A percentile compares a stretch with the other conserved stretches of the same genome.
Conservation (phyloP, 2,329 filamentous ascomycete species). For the Metarhizium guizhouense region DNA sequence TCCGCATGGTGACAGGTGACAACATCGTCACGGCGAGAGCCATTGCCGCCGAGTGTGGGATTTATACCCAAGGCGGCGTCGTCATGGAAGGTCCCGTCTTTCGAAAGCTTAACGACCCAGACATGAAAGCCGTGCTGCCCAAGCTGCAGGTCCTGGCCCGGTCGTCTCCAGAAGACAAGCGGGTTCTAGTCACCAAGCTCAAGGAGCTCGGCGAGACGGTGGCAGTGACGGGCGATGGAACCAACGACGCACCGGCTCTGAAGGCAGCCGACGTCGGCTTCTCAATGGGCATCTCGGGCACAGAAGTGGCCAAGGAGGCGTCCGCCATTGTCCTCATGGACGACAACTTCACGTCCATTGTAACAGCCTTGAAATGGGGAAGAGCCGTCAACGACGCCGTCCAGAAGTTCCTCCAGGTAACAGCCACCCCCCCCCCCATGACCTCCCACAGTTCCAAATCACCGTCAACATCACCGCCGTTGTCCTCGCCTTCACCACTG, state of each 20-base stretch:
- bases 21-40: constrained; percentile 51
- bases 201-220: constrained; percentile 48
- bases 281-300: constrained; percentile 59
- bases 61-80: constrained; percentile 50
- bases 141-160: constrained; percentile 42
- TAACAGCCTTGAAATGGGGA: constrained; percentile 61
- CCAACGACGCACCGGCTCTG: constrained; percentile 57
- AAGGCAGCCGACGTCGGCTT: constrained; percentile 60
- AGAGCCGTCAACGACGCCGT: constrained; percentile 60
- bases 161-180: constrained; percentile 52
- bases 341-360: constrained; percentile 58
- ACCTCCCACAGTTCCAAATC: constrained; percentile 45
- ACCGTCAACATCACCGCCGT: constrained; percentile 65
- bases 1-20: constrained; percentile 49
- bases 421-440: too few species aligned
- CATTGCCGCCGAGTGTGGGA: constrained; percentile 56
- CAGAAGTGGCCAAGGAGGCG: constrained; percentile 59
- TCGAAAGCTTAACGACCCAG: constrained; percentile 42
- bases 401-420: constrained; percentile 55
- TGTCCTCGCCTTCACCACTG: constrained; percentile 54
- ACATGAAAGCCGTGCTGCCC: constrained; percentile 45
- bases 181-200: constrained; percentile 44
- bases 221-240: constrained; percentile 57
- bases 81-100: constrained; percentile 60
- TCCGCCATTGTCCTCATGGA: constrained; percentile 61